phyloP scores from a whole-genome alignment of 345 rosid genomes.

The Abelmoschus esculentus region DNA sequence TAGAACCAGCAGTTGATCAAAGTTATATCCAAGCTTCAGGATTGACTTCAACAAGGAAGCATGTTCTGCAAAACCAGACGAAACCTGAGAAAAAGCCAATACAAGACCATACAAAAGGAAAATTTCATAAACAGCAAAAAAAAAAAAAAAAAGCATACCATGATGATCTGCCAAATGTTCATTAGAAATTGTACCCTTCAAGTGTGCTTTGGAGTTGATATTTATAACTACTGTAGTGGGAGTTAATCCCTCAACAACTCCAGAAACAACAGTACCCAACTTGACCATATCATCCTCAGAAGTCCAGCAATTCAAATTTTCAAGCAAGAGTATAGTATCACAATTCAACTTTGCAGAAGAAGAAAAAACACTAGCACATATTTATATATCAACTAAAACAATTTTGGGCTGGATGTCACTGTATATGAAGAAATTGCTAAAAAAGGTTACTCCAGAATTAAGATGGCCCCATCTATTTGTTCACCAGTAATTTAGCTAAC shows the following conservation, averaged over 20 bases:
- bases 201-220: constrained; percentile 47
- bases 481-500: neutral
- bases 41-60: constrained; percentile 54
- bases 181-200: constrained; percentile 62
- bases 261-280: constrained; percentile 73
- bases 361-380: neutral
- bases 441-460: neutral
- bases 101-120: constrained; percentile 9
- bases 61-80: constrained; percentile 46
- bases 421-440: neutral
- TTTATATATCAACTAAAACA: neutral
- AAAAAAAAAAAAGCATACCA: constrained; percentile 44
- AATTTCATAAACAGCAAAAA: constrained; percentile 4
- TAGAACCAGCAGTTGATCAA: constrained; percentile 73
- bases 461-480: neutral
- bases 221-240: constrained; percentile 47
- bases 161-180: constrained; percentile 93
- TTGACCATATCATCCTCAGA: constrained; percentile 68
- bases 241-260: constrained; percentile 65
- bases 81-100: constrained; percentile 16
- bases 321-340: neutral
- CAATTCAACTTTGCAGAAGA: neutral
- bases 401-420: neutral
- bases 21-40: constrained; percentile 73
- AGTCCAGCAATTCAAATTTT: constrained; percentile 36